Evolutionary conservation across 768 basidiomycete genomes (phyloP).

Genomic region (Kwoniella heveanensis): DNA sequence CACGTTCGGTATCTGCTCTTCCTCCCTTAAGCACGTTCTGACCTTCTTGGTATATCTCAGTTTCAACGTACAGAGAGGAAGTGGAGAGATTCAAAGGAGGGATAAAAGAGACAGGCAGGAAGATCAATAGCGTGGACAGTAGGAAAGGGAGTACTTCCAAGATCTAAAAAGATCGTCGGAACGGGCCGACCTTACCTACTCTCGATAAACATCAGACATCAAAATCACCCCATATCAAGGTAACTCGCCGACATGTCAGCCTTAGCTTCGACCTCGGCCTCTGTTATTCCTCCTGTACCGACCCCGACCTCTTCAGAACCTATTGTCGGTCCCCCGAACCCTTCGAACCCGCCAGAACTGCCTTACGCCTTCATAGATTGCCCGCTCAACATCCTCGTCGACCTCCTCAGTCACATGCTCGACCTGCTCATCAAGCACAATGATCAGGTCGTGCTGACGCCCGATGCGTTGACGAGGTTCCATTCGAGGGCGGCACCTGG

Average conservation of each 20-base stretch:
- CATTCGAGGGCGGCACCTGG: constrained; percentile 88
- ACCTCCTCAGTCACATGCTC: constrained; percentile 96
- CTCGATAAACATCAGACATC: too few species aligned
- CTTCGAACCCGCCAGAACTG: constrained; percentile 54
- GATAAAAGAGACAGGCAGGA: too few species aligned
- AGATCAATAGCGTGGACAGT: too few species aligned
- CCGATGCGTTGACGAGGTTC: constrained; percentile 90
- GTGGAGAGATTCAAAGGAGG: too few species aligned
- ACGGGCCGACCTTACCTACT: too few species aligned
- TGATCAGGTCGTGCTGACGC: constrained; percentile 87
- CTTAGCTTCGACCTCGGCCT: not conserved
- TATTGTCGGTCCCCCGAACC: constrained; percentile 9
- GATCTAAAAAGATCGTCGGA: too few species aligned
- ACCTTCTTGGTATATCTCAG: too few species aligned
- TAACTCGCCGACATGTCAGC: not conserved
- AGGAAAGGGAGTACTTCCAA: too few species aligned
- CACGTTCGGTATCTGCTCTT: too few species aligned
- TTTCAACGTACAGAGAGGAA: too few species aligned
- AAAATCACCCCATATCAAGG: not conserved
- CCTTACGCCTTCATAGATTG: constrained; percentile 83
- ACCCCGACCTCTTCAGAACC: constrained; percentile 2
- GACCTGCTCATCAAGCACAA: constrained; percentile 92
- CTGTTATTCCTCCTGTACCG: not conserved
- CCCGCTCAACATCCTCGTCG: constrained; percentile 76
- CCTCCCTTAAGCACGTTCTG: too few species aligned